Base-by-base conservation (phyloP, 345 rosid genomes). In the Murraya koenigii region DNA sequence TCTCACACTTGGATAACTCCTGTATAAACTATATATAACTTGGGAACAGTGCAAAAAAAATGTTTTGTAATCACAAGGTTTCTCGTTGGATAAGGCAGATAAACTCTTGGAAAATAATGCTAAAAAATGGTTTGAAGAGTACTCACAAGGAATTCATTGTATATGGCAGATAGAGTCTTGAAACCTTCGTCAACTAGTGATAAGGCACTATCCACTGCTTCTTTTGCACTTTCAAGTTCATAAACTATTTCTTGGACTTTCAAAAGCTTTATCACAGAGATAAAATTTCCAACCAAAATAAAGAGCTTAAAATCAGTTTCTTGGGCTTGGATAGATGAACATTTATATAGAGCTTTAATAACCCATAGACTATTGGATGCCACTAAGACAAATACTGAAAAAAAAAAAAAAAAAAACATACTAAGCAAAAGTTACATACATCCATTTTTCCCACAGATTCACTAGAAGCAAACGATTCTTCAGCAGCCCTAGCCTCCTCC, bases 111-210 rank as follows among this genome's bases (percentile, higher is more conserved):
- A 89, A 86, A 14, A 44, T 44, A 13, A 44, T 13, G 47, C 17
- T 13, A 11, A 44, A 44, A 20, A 54, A 54, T 77, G 67, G 11
- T 74, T 79, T 56, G 30, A 25, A 64, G 71, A 75, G 52, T 84
- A 89, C 95, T 89, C 78, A 95, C 98, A 71, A 70, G 80, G 79
- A 91, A 81, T 71, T 82, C 77, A 64, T 76, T 78, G 80, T 80
- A 77, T 64, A 84, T 59, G 30, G 77, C 76, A 44, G 93, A 87
- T 66, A 87, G 82, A 82, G 79, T 85, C 77, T 83, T 91, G 77
- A 90, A 90, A 86, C 80, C 83, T 65, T 90, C 97, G 77, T 90
- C 91, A 71, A 88, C 55, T 76, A 92, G 85, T 28, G 81, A 84
- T 59, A 86, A 79, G 39, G 81, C 80, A 58, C 81, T 81, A 74